phyloP scores from a whole-genome alignment of 805 yeast genomes.

The Wickerhamiella allomyrinae region DNA sequence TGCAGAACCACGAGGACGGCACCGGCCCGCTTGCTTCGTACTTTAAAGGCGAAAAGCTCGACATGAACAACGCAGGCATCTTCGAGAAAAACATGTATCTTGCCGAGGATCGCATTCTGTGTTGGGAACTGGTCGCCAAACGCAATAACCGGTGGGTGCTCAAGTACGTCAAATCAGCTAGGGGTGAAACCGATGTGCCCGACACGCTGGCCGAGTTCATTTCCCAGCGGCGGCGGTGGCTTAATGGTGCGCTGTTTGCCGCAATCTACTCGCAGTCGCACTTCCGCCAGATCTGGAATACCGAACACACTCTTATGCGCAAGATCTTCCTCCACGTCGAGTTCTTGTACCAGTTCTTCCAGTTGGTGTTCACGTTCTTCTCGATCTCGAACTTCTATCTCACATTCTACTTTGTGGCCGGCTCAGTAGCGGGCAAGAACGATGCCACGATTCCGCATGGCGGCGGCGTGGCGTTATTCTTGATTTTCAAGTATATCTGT shows the following conservation, averaged over 20 bases:
- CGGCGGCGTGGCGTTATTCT: constrained; percentile 76
- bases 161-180: constrained; percentile 73
- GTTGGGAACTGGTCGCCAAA: constrained; percentile 92
- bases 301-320: constrained; percentile 53
- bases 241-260: constrained; percentile 93
- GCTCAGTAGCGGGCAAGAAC: constrained; percentile 46
- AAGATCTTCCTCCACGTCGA: constrained; percentile 64
- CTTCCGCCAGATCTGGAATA: constrained; percentile 58
- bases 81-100: constrained; percentile 93
- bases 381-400: constrained; percentile 80
- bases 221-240: constrained; percentile 89
- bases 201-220: constrained; percentile 74
- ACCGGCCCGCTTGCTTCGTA: constrained; percentile 78
- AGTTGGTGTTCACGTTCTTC: constrained; percentile 79
- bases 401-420: constrained; percentile 76
- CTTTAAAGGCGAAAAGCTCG: constrained; percentile 80
- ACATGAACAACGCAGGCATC: constrained; percentile 56
- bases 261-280: constrained; percentile 77
- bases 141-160: constrained; percentile 57
- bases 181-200: constrained; percentile 93
- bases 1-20: constrained; percentile 52
- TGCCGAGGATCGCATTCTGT: constrained; percentile 90
- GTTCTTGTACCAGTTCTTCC: constrained; percentile 61
- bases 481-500: constrained; percentile 73
- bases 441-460: constrained; percentile 31